These are phyloP conservation scores for Hyphopichia homilentoma DNA, from an alignment of 805 yeast genomes.

Conservation along the genomic window DNA sequence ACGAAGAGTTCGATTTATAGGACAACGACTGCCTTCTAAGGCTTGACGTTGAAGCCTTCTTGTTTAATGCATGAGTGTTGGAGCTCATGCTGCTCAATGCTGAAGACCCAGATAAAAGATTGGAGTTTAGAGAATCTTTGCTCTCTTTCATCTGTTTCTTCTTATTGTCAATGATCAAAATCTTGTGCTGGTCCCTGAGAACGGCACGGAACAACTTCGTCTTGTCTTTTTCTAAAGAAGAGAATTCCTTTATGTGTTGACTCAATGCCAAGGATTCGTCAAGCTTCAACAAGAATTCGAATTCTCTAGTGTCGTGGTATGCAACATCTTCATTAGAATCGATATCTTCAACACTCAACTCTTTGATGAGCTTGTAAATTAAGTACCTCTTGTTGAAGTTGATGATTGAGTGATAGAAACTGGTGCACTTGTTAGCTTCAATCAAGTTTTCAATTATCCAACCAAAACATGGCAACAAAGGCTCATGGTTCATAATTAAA, in stretches of 20 bases:
- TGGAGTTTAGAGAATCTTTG: slow-evolving; percentile 4
- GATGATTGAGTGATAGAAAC: slow-evolving; percentile 64
- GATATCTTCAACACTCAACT: slow-evolving; percentile 34
- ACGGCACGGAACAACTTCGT: slow-evolving; percentile 25
- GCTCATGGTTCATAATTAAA: slow-evolving; percentile 32
- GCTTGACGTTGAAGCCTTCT: slow-evolving; percentile 26
- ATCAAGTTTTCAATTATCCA: slow-evolving; percentile 82
- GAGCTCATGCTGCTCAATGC: background rate
- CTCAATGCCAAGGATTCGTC: slow-evolving; percentile 32
- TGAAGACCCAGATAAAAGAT: background rate
- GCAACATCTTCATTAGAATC: slow-evolving; percentile 19
- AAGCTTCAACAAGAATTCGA: slow-evolving; percentile 51
- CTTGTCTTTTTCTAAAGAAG: slow-evolving; percentile 20
- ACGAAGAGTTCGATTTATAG: slow-evolving; percentile 35
- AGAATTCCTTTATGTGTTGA: slow-evolving; percentile 34
- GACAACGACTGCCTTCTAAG: slow-evolving; percentile 37
- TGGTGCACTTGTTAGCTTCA: slow-evolving; percentile 63
- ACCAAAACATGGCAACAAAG: slow-evolving; percentile 82
- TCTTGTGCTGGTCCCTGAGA: slow-evolving; percentile 28
- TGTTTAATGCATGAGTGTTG: slow-evolving; percentile 12
- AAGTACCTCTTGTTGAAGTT: slow-evolving; percentile 74
- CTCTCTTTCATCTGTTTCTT: slow-evolving; percentile 23
- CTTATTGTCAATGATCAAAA: slow-evolving; percentile 28
- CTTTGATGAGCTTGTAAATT: slow-evolving; percentile 35
- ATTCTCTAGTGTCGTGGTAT: slow-evolving; percentile 37